Evolutionary conservation across 768 basidiomycete genomes (phyloP), one percentile per base, ranked within the genome.

Genomic region (Tylopilus sp.): DNA sequence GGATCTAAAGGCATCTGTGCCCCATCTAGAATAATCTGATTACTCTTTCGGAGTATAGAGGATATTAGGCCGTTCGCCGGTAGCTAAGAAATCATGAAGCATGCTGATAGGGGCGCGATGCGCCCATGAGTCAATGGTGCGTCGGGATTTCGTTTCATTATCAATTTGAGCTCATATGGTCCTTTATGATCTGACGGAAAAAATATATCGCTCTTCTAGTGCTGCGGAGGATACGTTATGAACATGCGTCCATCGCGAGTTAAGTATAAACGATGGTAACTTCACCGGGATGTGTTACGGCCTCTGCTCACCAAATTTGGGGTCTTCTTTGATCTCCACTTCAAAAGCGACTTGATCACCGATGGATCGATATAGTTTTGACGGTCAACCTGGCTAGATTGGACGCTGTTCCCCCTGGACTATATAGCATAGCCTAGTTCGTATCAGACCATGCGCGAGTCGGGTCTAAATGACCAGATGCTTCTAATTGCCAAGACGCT

Each of bases 271-370:
- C 24, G 38, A 30, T 30, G 37, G 43, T 22, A n/a, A 37, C 47
- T 22, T 46, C 52, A 47, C 53, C 45, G 24, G 24, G 44, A 31
- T 11, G 6, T 42, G 31, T 45, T 36, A 19, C 36, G 24, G 33
- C 38, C 44, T 19, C 22, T 28, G n/a, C 11, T 12, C 8, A 38
- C 26, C 25, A 45, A 43, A 48, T 30, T 4, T 22, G 19, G n/a
- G 42, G 26, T 16, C 17, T 26, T 37, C 33, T 34, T 36, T 42
- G 31, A 44, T 50, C 44, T 36, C 50, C 52, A 42, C 38, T 25
- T 36, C 42, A 45, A 38, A 21, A 11, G 48, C 46, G 48, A 26
- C 38, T 43, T 55, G 52, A 53, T 53, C 42, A 5, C 63, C 54
- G 54, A 47, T 25, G 14, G 16, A 24, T 29, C 11, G 47, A 53